These are phyloP conservation scores for Trichoderma sp. DNA, from an alignment of 2,329 filamentous ascomycete species.

Conservation along the genomic window DNA sequence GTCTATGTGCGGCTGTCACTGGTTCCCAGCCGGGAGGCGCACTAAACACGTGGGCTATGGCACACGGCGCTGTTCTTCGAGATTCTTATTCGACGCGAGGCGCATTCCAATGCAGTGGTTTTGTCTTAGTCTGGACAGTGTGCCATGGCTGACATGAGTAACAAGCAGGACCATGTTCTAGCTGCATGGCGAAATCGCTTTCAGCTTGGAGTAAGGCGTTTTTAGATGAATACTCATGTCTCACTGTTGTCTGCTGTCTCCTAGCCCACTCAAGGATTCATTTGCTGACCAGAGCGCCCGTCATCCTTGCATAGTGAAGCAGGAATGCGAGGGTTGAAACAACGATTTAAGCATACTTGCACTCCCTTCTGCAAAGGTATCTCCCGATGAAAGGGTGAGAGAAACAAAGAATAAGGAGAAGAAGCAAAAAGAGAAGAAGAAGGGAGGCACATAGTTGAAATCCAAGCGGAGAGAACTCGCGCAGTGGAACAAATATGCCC, in stretches of 20 bases:
- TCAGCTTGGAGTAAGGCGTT: background rate
- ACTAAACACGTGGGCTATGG: background rate
- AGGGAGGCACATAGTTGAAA: background rate
- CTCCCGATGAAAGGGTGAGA: background rate
- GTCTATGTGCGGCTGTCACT: slow-evolving; percentile 7
- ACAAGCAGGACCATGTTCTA: background rate
- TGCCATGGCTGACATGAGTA: background rate
- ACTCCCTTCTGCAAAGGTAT: background rate
- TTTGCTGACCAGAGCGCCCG: background rate
- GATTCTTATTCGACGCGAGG: slow-evolving; percentile 3
- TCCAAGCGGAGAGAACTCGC: background rate
- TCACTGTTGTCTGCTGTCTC: background rate
- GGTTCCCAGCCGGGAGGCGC: background rate
- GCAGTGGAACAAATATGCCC: background rate
- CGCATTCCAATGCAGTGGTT: background rate
- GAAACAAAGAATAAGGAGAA: background rate
- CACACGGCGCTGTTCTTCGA: background rate
- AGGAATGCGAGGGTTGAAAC: slow-evolving; percentile 4
- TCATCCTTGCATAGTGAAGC: background rate
- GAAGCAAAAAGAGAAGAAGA: background rate
- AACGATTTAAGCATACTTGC: background rate
- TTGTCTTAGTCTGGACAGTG: background rate
- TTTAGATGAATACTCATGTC: background rate
- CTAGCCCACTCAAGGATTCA: background rate
- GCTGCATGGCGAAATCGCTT: background rate